These are phyloP conservation scores for Trichothecium roseum DNA, from an alignment of 2,329 filamentous ascomycete species.

Conservation along the genomic window DNA sequence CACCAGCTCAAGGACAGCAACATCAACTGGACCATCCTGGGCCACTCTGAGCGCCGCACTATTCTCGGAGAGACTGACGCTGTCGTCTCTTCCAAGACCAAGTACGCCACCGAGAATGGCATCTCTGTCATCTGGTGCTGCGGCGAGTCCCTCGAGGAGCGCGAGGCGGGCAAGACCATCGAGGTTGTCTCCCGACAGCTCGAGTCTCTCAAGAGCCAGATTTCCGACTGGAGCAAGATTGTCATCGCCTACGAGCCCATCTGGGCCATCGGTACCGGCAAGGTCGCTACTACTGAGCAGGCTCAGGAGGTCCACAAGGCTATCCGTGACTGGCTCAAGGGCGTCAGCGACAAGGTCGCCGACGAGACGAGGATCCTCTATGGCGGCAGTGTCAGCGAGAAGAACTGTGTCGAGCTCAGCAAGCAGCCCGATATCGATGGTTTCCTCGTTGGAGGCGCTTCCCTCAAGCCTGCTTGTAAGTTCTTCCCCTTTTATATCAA, in stretches of 20 bases:
- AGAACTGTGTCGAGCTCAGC: conserved; percentile 91
- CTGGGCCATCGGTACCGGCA: conserved; percentile 92
- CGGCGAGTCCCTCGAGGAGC: conserved; percentile 89
- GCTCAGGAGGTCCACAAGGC: conserved; percentile 89
- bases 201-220: conserved; percentile 64
- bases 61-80: conserved; percentile 79
- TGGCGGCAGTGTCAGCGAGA: conserved; percentile 92
- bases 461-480: conserved; percentile 91
- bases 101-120: conserved; percentile 79
- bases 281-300: conserved; percentile 80
- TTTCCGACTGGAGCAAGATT: conserved; percentile 84
- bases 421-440: conserved; percentile 95
- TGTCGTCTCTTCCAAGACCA: conserved; percentile 87
- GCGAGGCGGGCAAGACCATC: conserved; percentile 77
- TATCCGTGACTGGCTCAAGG: conserved; percentile 80
- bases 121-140: conserved; percentile 93
- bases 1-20: conserved; percentile 80
- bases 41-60: conserved; percentile 90
- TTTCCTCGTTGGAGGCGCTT: conserved; percentile 93
- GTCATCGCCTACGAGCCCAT: conserved; percentile 98
- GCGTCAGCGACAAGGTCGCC: conserved; percentile 64
- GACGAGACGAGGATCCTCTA: conserved; percentile 92
- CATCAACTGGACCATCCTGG: conserved; percentile 84
- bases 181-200: conserved; percentile 80
- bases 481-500: conserved; percentile 9